A percentile compares a stretch with the other conserved stretches of the same genome.
phyloP scores from a whole-genome alignment of 2,329 filamentous ascomycete genomes.

The Dactylellina leptospora region DNA sequence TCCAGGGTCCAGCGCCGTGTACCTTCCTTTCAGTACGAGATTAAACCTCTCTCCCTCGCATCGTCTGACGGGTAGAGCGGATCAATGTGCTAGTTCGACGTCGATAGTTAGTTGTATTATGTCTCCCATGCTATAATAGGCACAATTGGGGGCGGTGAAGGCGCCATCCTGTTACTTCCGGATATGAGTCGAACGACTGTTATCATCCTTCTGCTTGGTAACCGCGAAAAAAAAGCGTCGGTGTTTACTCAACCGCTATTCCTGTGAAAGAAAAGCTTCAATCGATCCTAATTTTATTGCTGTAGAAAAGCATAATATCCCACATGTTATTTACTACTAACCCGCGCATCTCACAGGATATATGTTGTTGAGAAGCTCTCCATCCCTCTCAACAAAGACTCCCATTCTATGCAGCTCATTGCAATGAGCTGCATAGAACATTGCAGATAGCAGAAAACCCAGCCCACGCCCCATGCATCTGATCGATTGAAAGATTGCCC shows the following conservation, averaged over 20 bases:
- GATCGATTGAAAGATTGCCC: conserved; percentile 15
- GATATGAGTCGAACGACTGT: background rate
- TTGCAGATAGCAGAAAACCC: background rate
- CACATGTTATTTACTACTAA: too few relatives aligned
- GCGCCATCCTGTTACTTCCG: background rate
- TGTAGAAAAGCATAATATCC: too few relatives aligned
- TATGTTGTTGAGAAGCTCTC: too few relatives aligned
- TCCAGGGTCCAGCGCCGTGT: background rate
- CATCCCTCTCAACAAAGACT: too few relatives aligned
- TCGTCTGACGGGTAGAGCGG: conserved; percentile 4
- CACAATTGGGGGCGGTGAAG: background rate
- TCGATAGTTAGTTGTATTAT: background rate
- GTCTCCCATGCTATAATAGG: background rate
- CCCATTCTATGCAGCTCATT: too few relatives aligned
- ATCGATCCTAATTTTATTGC: too few relatives aligned
- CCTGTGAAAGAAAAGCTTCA: too few relatives aligned
- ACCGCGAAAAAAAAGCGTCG: background rate
- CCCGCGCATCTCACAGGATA: too few relatives aligned
- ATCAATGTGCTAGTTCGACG: too few relatives aligned
- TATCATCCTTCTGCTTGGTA: background rate
- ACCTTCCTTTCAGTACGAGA: background rate
- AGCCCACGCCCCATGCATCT: background rate
- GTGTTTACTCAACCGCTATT: background rate
- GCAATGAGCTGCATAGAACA: background rate
- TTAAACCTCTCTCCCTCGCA: background rate